Evolutionary conservation across 176 grass and related monocot species (phyloP), one percentile per base, ranked within the genome.

Genomic region (Avena insularis): DNA sequence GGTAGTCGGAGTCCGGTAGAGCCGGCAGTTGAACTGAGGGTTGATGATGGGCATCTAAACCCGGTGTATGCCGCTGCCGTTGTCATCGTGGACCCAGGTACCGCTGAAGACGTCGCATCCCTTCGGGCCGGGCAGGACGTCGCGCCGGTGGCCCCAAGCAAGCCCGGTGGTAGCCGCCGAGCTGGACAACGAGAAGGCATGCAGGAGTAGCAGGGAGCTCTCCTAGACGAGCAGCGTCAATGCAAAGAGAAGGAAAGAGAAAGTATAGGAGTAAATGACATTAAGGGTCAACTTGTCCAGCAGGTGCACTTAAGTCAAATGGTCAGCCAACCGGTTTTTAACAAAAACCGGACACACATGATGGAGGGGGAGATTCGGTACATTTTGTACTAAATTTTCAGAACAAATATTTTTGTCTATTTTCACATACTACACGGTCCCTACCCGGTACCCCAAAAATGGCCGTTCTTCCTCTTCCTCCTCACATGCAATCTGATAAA

Each of bases 1-100:
- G 92, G 87, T 94, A 98, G 17, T 95, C 92, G 23, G 92, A 82
- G 81, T 98, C 96, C 13, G 96, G 87, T 98, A 98, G 21, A 98
- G 82, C 79, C 93, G 93, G 87, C 96, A 98, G 31, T 96, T 98
- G 92, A 98, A 98, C 87, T 94, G 90, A 4, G 93, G 43, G 60
- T 98, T 92, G 66, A 98, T 87, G 65, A 91, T 57, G 16, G 96
- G 92, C 96, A 98, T 80, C 20, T 91, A 63, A 80, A 89, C 54
- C 88, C 87, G 64, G 91, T 86, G 90, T 98, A 98, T 23, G 80
- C 54, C 54, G 90, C 81, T 80, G 90, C 71, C 5, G 82, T 10
- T 40, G 59, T 88, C 81, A 71, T 92, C 93, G 72, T 12, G 87
- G 71, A 94, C 89, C 96, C 96, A 98, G 59, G 65, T 83, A 19